These are phyloP conservation scores for Tylopilus rubrobrunneus DNA, from an alignment of 768 basidiomycete species.

Conservation along the genomic window DNA sequence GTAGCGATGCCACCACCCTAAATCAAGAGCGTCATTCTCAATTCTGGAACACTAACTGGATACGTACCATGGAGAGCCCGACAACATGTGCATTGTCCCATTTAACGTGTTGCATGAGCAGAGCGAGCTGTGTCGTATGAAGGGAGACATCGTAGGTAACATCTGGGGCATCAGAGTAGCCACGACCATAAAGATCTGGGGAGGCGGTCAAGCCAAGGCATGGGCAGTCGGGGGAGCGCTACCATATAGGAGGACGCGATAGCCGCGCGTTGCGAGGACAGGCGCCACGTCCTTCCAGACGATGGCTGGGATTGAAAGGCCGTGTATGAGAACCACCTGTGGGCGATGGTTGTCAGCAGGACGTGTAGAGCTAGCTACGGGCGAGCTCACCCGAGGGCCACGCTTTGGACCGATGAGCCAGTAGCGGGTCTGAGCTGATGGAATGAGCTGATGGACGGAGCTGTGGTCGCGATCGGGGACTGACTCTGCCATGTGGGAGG, in stretches of 20 bases:
- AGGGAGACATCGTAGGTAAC: slow-evolving; percentile 61
- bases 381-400: slow-evolving; percentile 54
- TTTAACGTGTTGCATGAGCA: slow-evolving; percentile 72
- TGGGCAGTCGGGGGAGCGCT: slow-evolving; percentile 2
- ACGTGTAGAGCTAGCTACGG: not conserved
- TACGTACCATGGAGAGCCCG: slow-evolving; percentile 70
- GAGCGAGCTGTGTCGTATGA: slow-evolving; percentile 74
- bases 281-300: slow-evolving; percentile 78
- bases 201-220: slow-evolving; percentile 1
- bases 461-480: slow-evolving; percentile 14
- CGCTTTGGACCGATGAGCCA: slow-evolving; percentile 72
- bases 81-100: slow-evolving; percentile 66
- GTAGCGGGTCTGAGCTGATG: slow-evolving; percentile 53
- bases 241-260: slow-evolving; percentile 78
- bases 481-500: slow-evolving; percentile 62
- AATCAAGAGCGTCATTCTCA: slow-evolving; percentile 8
- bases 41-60: not conserved
- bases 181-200: slow-evolving; percentile 75
- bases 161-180: slow-evolving; percentile 78
- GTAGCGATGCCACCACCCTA: slow-evolving; percentile 75
- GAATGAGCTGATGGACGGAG: not conserved
- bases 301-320: slow-evolving; percentile 71
- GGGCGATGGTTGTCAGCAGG: slow-evolving; percentile 1
- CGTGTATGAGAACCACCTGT: slow-evolving; percentile 75
- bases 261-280: slow-evolving; percentile 55